Base-by-base conservation (phyloP, 805 yeast species). In the Nakazawaea siamensis region DNA sequence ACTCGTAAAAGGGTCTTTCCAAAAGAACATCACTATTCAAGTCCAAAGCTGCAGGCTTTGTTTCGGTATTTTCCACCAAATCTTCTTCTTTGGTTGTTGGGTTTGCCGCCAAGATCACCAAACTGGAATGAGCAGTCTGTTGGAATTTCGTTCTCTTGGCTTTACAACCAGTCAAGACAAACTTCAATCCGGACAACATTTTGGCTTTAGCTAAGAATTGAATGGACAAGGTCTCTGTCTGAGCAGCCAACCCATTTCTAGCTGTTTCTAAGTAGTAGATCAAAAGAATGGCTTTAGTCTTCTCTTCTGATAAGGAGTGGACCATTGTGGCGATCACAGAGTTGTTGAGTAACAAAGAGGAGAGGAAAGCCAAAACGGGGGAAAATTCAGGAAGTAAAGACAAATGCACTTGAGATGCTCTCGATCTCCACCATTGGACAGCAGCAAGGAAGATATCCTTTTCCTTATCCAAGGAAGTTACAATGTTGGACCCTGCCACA, bases 131-230 rank as follows among this genome's bases (percentile, higher is more conserved):
- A n/a, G 78, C 73, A 23, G 64, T 67, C 31, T 68, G 67, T 58
- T 90, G 97, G 53, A 64, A 84, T 54, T 83, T 83, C 4, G 97
- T 90, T 50, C 92, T 68, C 51, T 77, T 80, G 8, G 95, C 96
- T 46, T 77, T 77, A 37, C 92, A 83, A 45, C 97, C 97, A 1
- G 97, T 82, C 30, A 90, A 58, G 1, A 79, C 70, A 43, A 79
- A 70, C 33, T 70, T 60, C 31, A 86, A 65, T 1, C 73, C 69
- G 0, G 87, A 74, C 9, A 80, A 50, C 11, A 69, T 66, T 29
- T 73, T 69, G 2, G 78, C 84, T 41, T 68, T 68, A 2, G 60
- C 55, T 41, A 83, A 58, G 4, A 73, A 64, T 6, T 76, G 74
- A 16, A 68, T 55, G 1, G 80, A 66, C 23, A 76, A 52, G 43